Conservation (phyloP, 306 rosid species). For the Cyclanthera cordifolia region DNA sequence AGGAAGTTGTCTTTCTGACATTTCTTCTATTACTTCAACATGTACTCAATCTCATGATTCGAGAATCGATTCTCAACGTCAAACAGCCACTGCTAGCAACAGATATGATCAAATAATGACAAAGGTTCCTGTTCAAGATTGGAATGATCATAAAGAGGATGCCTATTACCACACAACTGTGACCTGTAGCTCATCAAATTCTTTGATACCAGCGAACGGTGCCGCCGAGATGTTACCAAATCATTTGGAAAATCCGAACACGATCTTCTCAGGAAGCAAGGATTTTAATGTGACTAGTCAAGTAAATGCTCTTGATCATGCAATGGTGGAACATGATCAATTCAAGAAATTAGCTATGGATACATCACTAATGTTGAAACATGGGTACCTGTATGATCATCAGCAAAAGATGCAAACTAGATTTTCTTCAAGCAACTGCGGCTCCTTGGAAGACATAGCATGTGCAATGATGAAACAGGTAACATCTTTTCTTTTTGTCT, state of each 20-base stretch:
- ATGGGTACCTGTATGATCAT: slow-evolving; percentile 37
- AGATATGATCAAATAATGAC: slow-evolving; percentile 22
- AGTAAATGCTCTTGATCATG: slow-evolving; percentile 28
- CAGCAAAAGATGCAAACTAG: slow-evolving; percentile 34
- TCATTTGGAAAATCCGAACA: slow-evolving; percentile 18
- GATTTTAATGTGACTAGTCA: slow-evolving; percentile 25
- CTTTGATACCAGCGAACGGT: slow-evolving; percentile 37
- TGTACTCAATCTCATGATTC: slow-evolving; percentile 33
- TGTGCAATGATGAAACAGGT: slow-evolving; percentile 72
- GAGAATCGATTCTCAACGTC: slow-evolving; percentile 31
- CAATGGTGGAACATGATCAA: slow-evolving; percentile 34
- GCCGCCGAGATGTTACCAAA: slow-evolving; percentile 34
- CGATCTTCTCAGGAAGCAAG: slow-evolving; percentile 28
- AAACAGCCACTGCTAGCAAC: slow-evolving; percentile 24
- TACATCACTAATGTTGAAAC: slow-evolving; percentile 27
- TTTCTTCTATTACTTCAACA: slow-evolving; percentile 21
- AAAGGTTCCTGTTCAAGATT: slow-evolving; percentile 38
- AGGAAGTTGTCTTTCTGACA: slow-evolving; percentile 28
- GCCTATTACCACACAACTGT: slow-evolving; percentile 33
- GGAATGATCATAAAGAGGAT: slow-evolving; percentile 47
- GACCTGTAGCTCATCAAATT: slow-evolving; percentile 34
- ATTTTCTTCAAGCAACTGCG: slow-evolving; percentile 34
- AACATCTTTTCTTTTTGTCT: slow-evolving; percentile 18
- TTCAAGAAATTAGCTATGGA: slow-evolving; percentile 28
- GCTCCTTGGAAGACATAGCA: slow-evolving; percentile 73